These are phyloP conservation scores for Gamarada debralockiae DNA, from an alignment of 495 filamentous ascomycete genomes.

Conservation along the genomic window DNA sequence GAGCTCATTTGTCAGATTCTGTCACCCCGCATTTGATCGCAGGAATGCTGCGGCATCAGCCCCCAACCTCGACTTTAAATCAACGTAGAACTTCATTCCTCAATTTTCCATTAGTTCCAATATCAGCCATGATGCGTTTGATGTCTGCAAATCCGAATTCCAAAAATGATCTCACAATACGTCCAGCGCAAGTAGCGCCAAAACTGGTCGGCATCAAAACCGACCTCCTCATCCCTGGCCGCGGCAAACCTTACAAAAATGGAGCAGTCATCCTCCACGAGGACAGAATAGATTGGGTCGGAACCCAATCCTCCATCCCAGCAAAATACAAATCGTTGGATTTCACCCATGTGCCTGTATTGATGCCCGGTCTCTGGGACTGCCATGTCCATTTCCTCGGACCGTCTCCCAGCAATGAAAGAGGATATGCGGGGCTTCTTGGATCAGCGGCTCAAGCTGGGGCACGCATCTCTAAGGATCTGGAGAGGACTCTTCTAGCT, in stretches of 20 bases:
- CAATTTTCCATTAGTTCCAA: too few relatives aligned
- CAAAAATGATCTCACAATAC: too few relatives aligned
- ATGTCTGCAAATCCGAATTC: too few relatives aligned
- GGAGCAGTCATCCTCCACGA: constrained; percentile 38
- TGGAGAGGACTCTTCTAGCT: constrained; percentile 38
- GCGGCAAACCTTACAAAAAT: constrained; percentile 33
- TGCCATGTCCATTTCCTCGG: constrained; percentile 42
- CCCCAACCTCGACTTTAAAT: too few relatives aligned
- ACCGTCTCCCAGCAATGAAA: constrained; percentile 13
- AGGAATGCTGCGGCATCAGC: too few relatives aligned
- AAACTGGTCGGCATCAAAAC: constrained; percentile 28
- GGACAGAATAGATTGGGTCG: constrained; percentile 41
- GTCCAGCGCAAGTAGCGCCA: too few relatives aligned
- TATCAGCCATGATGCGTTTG: too few relatives aligned
- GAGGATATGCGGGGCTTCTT: constrained; percentile 8
- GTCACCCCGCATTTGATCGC: too few relatives aligned
- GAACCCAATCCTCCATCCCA: constrained; percentile 30
- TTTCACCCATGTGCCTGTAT: constrained; percentile 30
- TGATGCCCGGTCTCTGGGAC: constrained; percentile 54
- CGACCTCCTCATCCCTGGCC: constrained; percentile 42
- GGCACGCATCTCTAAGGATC: constrained; percentile 34
- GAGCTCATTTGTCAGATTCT: too few relatives aligned
- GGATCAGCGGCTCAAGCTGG: constrained; percentile 25
- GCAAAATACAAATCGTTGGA: constrained; percentile 26
- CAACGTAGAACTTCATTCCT: too few relatives aligned